A percentile compares a stretch with the other conserved stretches of the same genome.
Evolutionary conservation across 331 rosid species (phyloP).

Genomic region (Malus hybrid): DNA sequence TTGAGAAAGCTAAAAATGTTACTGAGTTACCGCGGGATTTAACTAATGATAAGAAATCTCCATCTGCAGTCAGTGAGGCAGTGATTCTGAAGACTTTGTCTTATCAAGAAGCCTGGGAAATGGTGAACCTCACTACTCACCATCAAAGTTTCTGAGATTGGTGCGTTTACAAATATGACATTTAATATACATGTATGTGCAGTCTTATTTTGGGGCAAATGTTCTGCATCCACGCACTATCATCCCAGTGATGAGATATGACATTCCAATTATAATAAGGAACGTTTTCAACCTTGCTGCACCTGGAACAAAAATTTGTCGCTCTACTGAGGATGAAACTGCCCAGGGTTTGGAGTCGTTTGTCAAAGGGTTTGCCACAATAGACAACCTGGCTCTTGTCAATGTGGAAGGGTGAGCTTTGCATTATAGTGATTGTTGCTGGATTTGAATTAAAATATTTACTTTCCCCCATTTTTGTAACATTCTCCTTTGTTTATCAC

Average conservation of each 20-base stretch:
- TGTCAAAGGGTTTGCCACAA: slow-evolving; percentile 96
- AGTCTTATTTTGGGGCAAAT: slow-evolving; percentile 99
- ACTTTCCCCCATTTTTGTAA: background rate
- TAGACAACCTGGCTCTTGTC: slow-evolving; percentile 90
- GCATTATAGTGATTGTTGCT: background rate
- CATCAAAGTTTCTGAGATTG: slow-evolving; percentile 6
- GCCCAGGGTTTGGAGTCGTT: slow-evolving; percentile 43
- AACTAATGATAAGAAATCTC: slow-evolving; percentile 20
- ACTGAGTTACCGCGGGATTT: slow-evolving; percentile 1
- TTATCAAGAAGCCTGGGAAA: slow-evolving; percentile 99
- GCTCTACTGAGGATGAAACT: slow-evolving; percentile 45
- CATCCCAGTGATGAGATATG: slow-evolving; percentile 87
- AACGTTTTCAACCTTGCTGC: slow-evolving; percentile 88
- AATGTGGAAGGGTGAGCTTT: slow-evolving; percentile 94
- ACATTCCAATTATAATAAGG: slow-evolving; percentile 85
- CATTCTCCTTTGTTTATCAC: slow-evolving; percentile 13
- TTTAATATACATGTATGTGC: slow-evolving; percentile 24
- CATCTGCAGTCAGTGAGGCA: slow-evolving; percentile 91
- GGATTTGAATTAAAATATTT: background rate
- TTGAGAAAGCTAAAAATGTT: background rate
- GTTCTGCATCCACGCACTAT: slow-evolving; percentile 98
- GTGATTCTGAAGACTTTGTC: slow-evolving; percentile 84
- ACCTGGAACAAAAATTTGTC: slow-evolving; percentile 90
- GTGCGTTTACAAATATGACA: slow-evolving; percentile 21
- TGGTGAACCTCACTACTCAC: slow-evolving; percentile 48